Conservation (phyloP, 2,329 filamentous ascomycete species). For the Sclerotinia spermophila region DNA sequence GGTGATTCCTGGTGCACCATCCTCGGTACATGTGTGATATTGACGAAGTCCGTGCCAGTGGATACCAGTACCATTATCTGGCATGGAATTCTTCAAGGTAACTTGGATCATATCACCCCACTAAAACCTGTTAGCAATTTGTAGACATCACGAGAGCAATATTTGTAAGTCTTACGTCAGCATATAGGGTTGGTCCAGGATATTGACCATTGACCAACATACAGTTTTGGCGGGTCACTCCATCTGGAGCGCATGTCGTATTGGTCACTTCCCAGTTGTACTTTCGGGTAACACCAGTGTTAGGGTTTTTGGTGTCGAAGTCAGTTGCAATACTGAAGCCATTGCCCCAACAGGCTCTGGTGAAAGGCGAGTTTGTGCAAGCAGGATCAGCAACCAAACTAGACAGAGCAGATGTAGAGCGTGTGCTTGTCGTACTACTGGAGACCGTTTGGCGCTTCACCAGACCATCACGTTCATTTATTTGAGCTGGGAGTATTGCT, state of each 20-base stretch:
- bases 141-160: no score
- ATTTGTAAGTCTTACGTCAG: constrained; percentile 19
- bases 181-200: constrained; percentile 35
- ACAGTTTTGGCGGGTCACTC: constrained; percentile 48
- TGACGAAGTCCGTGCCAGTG: constrained; percentile 50
- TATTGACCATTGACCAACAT: constrained; percentile 34
- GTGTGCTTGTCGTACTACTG: constrained; percentile 3
- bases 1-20: constrained; percentile 41
- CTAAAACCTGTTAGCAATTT: constrained; percentile 14
- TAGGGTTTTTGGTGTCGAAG: constrained; percentile 32
- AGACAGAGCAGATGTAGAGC: constrained; percentile 11
- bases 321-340: constrained; percentile 36
- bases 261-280: constrained; percentile 32
- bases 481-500: not conserved
- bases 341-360: constrained; percentile 36
- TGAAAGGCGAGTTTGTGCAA: constrained; percentile 35
- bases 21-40: constrained; percentile 40
- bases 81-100: constrained; percentile 33
- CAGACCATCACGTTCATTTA: constrained; percentile 10
- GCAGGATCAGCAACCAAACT: constrained; percentile 20
- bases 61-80: constrained; percentile 37
- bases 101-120: constrained; percentile 33
- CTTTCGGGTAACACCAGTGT: constrained; percentile 37
- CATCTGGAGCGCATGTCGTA: constrained; percentile 40
- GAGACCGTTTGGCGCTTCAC: not conserved